Percentiles rank a stretch among this genome's conserved stretches.
phyloP scores from a whole-genome alignment of 352 stramenopile genomes.

The Pythium vanterpoolii region DNA sequence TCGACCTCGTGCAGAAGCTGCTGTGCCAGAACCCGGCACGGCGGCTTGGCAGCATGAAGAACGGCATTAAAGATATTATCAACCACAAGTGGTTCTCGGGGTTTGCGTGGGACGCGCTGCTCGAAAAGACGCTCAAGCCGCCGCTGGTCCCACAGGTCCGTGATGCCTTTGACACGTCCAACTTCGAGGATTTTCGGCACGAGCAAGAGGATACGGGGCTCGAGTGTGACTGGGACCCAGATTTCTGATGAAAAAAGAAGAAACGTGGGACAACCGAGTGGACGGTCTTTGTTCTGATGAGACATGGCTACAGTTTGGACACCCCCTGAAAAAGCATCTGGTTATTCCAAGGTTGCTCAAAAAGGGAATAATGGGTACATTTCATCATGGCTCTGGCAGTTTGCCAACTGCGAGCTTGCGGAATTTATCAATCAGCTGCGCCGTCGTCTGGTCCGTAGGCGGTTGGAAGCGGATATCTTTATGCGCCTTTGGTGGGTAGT shows the following conservation, averaged over 20 bases:
- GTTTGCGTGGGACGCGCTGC: slow-evolving; percentile 64
- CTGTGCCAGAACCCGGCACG: slow-evolving; percentile 73
- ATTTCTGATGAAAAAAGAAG: slow-evolving; percentile 42
- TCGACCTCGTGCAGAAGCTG: slow-evolving; percentile 89
- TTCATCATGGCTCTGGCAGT: slow-evolving; percentile 25
- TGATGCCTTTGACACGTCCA: slow-evolving; percentile 75
- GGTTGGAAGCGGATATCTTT: slow-evolving; percentile 49
- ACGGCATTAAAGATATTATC: slow-evolving; percentile 83
- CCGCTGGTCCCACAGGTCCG: slow-evolving; percentile 70
- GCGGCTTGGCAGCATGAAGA: slow-evolving; percentile 78
- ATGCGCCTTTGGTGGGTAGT: slow-evolving; percentile 42
- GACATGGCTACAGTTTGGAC: slow-evolving; percentile 4
- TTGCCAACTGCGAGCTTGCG: slow-evolving; percentile 77
- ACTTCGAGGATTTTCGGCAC: slow-evolving; percentile 78
- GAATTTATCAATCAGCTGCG: slow-evolving; percentile 78
- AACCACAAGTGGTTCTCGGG: slow-evolving; percentile 81
- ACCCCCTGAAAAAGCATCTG: not conserved
- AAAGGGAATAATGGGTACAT: not conserved
- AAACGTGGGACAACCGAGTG: not conserved
- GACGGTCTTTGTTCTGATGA: not conserved
- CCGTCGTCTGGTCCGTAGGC: slow-evolving; percentile 56
- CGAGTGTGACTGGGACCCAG: slow-evolving; percentile 69
- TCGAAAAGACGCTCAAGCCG: slow-evolving; percentile 61
- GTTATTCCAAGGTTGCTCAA: not conserved
- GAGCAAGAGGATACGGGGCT: slow-evolving; percentile 57